Evolutionary conservation across 2,329 filamentous ascomycete genomes (phyloP).

Genomic region (Fusarium protoensiforme): DNA sequence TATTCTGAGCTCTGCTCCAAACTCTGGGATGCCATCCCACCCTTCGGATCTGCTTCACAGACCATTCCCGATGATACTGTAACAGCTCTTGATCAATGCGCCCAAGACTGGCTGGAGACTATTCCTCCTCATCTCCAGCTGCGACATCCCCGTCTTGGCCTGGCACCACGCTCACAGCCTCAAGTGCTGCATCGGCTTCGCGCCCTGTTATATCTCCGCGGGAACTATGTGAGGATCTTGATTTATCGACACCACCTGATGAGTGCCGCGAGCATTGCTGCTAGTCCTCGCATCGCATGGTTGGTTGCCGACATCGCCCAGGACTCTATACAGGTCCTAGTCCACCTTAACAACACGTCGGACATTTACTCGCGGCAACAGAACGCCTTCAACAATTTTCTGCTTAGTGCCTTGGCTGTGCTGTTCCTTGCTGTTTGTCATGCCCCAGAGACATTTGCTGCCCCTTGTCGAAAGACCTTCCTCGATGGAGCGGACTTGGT

Average conservation of each 20-base stretch:
- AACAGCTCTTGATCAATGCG: conserved; percentile 53
- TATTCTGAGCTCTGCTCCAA: conserved; percentile 59
- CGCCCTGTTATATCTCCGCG: conserved; percentile 56
- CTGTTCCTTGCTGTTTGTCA: conserved; percentile 54
- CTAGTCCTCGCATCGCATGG: conserved; percentile 49
- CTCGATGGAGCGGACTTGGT: conserved; percentile 47
- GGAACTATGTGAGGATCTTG: conserved; percentile 57
- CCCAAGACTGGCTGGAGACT: conserved; percentile 58
- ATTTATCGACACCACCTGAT: conserved; percentile 57
- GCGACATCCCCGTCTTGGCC: conserved; percentile 51
- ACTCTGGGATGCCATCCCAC: conserved; percentile 57
- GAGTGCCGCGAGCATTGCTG: conserved; percentile 49
- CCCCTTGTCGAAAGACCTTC: conserved; percentile 48
- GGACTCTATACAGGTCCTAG: conserved; percentile 43
- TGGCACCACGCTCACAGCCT: conserved; percentile 45
- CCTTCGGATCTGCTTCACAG: conserved; percentile 48
- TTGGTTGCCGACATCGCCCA: conserved; percentile 50
- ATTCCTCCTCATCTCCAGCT: conserved; percentile 55
- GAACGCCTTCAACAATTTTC: conserved; percentile 44
- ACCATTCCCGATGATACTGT: conserved; percentile 52
- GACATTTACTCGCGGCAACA: conserved; percentile 45
- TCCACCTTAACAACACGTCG: conserved; percentile 41
- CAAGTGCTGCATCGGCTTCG: conserved; percentile 54
- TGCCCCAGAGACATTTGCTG: conserved; percentile 54
- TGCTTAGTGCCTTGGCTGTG: conserved; percentile 45